phyloP scores from a whole-genome alignment of 768 basidiomycete genomes.

The Boletus pseudopeckii region DNA sequence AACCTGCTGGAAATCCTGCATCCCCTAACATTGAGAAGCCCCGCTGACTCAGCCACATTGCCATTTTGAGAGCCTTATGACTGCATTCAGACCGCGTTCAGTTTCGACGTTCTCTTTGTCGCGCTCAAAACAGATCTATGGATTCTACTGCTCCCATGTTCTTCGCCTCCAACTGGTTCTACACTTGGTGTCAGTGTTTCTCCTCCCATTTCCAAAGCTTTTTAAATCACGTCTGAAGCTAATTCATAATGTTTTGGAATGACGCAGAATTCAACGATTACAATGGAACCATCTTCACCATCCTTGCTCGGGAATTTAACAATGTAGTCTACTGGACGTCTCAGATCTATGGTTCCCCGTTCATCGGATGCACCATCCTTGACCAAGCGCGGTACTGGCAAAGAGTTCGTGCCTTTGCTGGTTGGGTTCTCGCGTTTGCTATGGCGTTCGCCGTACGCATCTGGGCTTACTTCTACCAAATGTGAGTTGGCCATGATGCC shows the following conservation, averaged over 20 bases:
- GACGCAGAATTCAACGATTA: slow-evolving; percentile 74
- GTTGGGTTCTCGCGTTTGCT: slow-evolving; percentile 60
- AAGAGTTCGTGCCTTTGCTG: slow-evolving; percentile 65
- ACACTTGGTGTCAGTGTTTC: slow-evolving; percentile 66
- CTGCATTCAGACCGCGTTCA: too few relatives aligned
- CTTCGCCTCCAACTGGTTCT: slow-evolving; percentile 81
- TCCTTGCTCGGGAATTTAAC: slow-evolving; percentile 75
- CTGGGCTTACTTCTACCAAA: slow-evolving; percentile 80
- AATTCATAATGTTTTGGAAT: neutral
- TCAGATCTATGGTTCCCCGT: slow-evolving; percentile 72
- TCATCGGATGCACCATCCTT: slow-evolving; percentile 63
- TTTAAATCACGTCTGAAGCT: neutral
- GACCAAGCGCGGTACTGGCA: slow-evolving; percentile 56
- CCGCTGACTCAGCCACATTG: too few relatives aligned
- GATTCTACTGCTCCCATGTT: slow-evolving; percentile 79
- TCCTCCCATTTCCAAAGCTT: neutral
- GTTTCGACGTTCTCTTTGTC: too few relatives aligned
- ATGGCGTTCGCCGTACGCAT: slow-evolving; percentile 69
- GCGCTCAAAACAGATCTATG: slow-evolving; percentile 50
- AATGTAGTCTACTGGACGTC: slow-evolving; percentile 77
- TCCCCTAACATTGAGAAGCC: too few relatives aligned
- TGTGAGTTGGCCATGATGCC: slow-evolving; percentile 44
- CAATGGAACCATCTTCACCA: slow-evolving; percentile 75
- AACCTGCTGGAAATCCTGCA: too few relatives aligned
- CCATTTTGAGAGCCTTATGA: too few relatives aligned